Base-by-base conservation (phyloP, 2,329 filamentous ascomycete species). In the Aspergillus sp. region DNA sequence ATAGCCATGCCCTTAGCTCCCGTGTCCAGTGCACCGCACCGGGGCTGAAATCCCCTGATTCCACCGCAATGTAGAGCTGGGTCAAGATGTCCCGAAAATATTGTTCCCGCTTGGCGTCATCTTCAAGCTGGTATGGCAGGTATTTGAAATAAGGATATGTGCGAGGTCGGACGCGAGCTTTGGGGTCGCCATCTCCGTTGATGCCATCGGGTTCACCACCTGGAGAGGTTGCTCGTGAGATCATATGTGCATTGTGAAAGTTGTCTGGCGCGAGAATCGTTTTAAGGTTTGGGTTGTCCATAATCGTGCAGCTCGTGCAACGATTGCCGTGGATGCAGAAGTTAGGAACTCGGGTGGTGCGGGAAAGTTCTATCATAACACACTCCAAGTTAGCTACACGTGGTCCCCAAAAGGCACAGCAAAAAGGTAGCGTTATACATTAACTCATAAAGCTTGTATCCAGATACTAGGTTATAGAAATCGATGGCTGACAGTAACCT, bases 1-100 rank as follows among this genome's bases (percentile, higher is more conserved):
- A 90, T 64, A 99, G 82, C 95, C 96, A 99, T 75, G 89, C 91
- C 71, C 93, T 87, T 48, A 99, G 87, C 83, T 99, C 95, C 65
- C 93, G 87, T 15, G 95, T 97, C 95, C 95, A 99, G 76, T 99
- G 93, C 60, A 96, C 82, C 27, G 93, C 95, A 34, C 95, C 95
- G 0, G 93, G 91, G 22, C 89, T 88, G 75, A 98, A 98, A 75
- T 99, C 95, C 64, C 96, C 92, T 3, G 95, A 89, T 71, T 92
- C 89, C 62, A 99, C 83, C 57, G 93, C 86, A 66, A 97, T 90
- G 74, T 96, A 98, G 30, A 99, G 87, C 70, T 96, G 90, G 73
- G 93, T 95, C 66, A 98, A 82, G 67, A 97, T 98, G 72, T 92
- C 91, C 46, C 89, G 83, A 47, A 99, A 80, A 61, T 93, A 91